These are phyloP conservation scores for Arthrobotrys conoides DNA, from an alignment of 2,329 filamentous ascomycete species.

Conservation along the genomic window DNA sequence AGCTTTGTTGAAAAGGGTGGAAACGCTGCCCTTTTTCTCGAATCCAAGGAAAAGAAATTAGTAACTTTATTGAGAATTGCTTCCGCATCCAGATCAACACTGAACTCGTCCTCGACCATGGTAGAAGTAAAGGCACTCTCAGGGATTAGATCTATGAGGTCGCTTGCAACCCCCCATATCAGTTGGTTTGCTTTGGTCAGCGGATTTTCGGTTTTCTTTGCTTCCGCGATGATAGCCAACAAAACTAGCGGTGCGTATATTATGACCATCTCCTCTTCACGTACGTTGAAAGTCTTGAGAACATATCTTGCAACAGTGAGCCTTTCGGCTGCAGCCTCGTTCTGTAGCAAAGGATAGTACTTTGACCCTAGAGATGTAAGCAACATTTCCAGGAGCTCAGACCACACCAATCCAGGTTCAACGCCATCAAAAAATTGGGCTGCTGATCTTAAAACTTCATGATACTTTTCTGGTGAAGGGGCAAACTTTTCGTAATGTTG, in stretches of 20 bases:
- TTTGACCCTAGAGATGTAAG: conserved; percentile 70
- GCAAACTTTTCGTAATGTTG: conserved; percentile 79
- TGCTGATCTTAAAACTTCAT: conserved; percentile 90
- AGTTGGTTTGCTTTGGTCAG: conserved; percentile 67
- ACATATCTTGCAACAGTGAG: conserved; percentile 77
- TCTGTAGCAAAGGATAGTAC: conserved; percentile 69
- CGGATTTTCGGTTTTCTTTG: conserved; percentile 64
- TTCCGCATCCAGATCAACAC: conserved; percentile 35
- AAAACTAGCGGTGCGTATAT: conserved; percentile 84
- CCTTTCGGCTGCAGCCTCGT: conserved; percentile 67
- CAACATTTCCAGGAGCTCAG: conserved; percentile 80
- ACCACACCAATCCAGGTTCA: conserved; percentile 92
- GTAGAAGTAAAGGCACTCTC: conserved; percentile 73
- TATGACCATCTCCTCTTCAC: conserved; percentile 94
- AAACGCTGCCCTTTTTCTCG: conserved; percentile 49
- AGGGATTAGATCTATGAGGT: conserved; percentile 72
- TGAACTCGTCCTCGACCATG: conserved; percentile 58
- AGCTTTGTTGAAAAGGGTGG: conserved; percentile 59
- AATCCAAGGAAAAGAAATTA: conserved; percentile 60
- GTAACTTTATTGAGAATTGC: conserved; percentile 41
- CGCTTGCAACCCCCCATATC: conserved; percentile 73
- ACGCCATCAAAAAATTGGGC: conserved; percentile 98
- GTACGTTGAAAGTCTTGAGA: conserved; percentile 87
- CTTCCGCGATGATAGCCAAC: conserved; percentile 73
- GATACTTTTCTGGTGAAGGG: conserved; percentile 78